Evolutionary conservation across 306 rosid genomes (phyloP).

Genomic region (Cyclanthera cordifolia): DNA sequence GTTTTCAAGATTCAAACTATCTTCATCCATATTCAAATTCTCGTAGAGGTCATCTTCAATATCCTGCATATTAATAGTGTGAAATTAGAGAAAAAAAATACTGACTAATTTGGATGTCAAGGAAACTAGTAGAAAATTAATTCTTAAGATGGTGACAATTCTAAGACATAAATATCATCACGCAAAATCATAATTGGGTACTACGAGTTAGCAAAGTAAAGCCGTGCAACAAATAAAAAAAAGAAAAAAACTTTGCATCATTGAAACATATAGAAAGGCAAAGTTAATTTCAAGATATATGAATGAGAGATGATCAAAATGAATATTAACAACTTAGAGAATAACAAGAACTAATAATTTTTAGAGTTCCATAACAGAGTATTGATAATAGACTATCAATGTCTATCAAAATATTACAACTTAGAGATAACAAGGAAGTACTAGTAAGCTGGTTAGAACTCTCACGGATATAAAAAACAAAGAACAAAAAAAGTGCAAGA

Average conservation of each 20-base stretch:
- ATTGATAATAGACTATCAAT: background rate
- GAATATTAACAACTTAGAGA: background rate
- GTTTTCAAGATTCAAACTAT: constrained; percentile 71
- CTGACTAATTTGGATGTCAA: too few species aligned
- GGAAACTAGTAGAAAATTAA: too few species aligned
- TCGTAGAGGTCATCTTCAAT: constrained; percentile 22
- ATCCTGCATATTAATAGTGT: constrained; percentile 37
- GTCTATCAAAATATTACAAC: background rate
- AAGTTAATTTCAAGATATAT: background rate
- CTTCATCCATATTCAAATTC: constrained; percentile 44
- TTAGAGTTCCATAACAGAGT: background rate
- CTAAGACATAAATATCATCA: background rate
- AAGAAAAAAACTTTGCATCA: background rate
- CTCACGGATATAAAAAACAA: too few species aligned
- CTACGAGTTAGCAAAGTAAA: constrained; percentile 14
- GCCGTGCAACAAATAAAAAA: background rate
- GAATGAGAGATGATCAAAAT: constrained; percentile 3
- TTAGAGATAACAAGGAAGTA: too few species aligned
- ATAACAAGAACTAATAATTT: background rate
- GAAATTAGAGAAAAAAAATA: constrained; percentile 16
- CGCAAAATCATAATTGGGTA: constrained; percentile 4
- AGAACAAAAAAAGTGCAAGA: too few species aligned
- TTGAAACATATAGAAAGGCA: background rate
- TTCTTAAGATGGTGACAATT: background rate
- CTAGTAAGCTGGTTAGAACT: too few species aligned